A percentile compares a stretch with the other conserved stretches of the same genome.
Evolutionary conservation across 139 green algal species (phyloP).

Genomic region (Desmodesmus armatus): DNA sequence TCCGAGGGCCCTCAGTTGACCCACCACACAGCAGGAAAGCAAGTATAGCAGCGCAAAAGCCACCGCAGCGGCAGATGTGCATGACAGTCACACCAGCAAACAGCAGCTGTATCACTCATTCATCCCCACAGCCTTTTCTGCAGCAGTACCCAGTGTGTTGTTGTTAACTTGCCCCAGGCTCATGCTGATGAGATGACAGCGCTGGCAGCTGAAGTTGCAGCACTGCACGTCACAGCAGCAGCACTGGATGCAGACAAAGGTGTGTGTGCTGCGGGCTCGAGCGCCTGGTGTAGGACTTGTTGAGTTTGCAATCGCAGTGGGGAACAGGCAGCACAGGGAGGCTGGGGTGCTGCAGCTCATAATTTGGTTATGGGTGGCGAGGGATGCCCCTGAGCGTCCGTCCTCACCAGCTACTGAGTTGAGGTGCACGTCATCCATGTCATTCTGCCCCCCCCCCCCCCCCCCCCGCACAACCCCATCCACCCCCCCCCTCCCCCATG

Average conservation of each 20-base stretch:
- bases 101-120: not conserved
- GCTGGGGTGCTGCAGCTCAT: too few species aligned
- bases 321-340: not conserved
- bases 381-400: too few species aligned
- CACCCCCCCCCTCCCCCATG: not conserved
- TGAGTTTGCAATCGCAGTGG: not conserved
- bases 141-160: not conserved
- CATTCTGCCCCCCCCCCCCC: too few species aligned
- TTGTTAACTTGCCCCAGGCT: not conserved
- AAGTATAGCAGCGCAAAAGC: not conserved
- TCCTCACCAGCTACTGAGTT: not conserved
- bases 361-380: too few species aligned
- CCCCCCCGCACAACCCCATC: not conserved
- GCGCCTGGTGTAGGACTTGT: not conserved
- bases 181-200: conserved; percentile 14
- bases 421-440: not conserved
- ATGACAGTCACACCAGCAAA: not conserved
- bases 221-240: conserved; percentile 32
- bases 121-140: not conserved
- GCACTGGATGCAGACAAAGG: conserved; percentile 10
- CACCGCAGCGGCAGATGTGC: not conserved
- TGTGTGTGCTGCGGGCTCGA: not conserved
- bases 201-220: conserved; percentile 23
- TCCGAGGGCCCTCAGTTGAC: not conserved
- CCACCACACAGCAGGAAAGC: not conserved